Conservation (phyloP, 164 flowering plant species). For the Brasenia schreberi region DNA sequence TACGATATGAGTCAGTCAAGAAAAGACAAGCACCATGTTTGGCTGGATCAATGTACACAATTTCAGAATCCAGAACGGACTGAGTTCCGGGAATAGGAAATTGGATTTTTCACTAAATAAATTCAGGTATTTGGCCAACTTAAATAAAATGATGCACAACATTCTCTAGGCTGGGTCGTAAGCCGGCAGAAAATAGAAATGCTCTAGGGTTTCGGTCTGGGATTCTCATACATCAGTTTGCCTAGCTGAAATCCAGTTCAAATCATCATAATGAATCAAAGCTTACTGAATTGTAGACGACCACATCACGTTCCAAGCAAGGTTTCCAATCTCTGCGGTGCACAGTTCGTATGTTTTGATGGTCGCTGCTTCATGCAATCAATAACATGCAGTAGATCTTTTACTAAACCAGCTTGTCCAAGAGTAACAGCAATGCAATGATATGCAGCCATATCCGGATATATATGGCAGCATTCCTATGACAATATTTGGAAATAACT, state of each 20-base stretch:
- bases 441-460: conserved; percentile 58
- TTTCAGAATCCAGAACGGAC: neutral
- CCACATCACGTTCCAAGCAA: conserved; percentile 75
- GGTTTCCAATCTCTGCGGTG: conserved; percentile 66
- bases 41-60: neutral
- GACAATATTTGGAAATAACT: neutral
- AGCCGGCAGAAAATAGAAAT: too few relatives aligned
- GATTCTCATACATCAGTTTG: too few relatives aligned
- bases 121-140: too few relatives aligned
- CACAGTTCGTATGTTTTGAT: conserved; percentile 33
- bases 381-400: conserved; percentile 49
- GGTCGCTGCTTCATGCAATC: conserved; percentile 76
- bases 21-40: neutral
- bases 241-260: too few relatives aligned
- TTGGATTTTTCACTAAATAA: too few relatives aligned
- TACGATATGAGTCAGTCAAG: too few relatives aligned
- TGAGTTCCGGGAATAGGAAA: neutral
- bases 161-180: neutral
- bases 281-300: conserved; percentile 90
- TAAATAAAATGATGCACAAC: conserved; percentile 15
- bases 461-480: conserved; percentile 62
- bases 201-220: too few relatives aligned
- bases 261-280: neutral
- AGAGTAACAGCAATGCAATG: conserved; percentile 76
- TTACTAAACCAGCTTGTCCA: conserved; percentile 88